Evolutionary conservation across 2,329 filamentous ascomycete species (phyloP), one percentile per base, ranked within the genome.

Genomic region (Calonectria pauciramosa): DNA sequence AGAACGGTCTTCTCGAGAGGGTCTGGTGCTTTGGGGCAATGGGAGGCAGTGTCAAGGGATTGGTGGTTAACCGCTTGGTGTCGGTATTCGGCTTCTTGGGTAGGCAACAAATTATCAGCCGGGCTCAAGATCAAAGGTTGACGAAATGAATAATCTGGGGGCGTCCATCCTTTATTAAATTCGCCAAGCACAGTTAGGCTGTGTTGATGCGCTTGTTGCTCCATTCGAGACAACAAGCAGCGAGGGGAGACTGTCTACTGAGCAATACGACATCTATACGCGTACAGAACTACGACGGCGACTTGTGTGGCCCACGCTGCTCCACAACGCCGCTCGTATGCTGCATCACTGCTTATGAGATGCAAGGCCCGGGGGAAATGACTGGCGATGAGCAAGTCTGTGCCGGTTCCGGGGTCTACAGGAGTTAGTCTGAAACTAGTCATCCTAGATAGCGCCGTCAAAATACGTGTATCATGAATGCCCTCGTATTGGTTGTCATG

Each of bases 211-310:
- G 9, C 36, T 28, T 38, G 23, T 28, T 26, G 16, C 4, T 56
- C 30, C n/a, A 23, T 38, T 8, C 10, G n/a, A 60, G n/a, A 23
- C 54, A n/a, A 36, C 54, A 63, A 34, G 10, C 23, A 41, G 13
- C n/a, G 32, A 11, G n/a, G 1, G 13, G n/a, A 32, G 20, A 34
- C 32, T 26, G 38, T 20, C 52, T 23, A 20, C 20, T 38, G 36
- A 18, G 36, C 14, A 41, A 63, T 63, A 63, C 56, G 56, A 69
- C 13, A 11, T 23, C 18, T 65, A 49, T 65, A 65, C 60, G 60
- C 60, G 60, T 47, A 65, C 20, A 18, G 2, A n/a, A 4, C 36
- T 20, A 10, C 8, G 41, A 11, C 9, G 28, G 26, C 16, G 38
- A 4, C n/a, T 47, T 32, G 23, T 28, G 20, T n/a, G 60, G 56